Evolutionary conservation across 2,329 filamentous ascomycete species (phyloP).

Genomic region (Whalleya microplaca): DNA sequence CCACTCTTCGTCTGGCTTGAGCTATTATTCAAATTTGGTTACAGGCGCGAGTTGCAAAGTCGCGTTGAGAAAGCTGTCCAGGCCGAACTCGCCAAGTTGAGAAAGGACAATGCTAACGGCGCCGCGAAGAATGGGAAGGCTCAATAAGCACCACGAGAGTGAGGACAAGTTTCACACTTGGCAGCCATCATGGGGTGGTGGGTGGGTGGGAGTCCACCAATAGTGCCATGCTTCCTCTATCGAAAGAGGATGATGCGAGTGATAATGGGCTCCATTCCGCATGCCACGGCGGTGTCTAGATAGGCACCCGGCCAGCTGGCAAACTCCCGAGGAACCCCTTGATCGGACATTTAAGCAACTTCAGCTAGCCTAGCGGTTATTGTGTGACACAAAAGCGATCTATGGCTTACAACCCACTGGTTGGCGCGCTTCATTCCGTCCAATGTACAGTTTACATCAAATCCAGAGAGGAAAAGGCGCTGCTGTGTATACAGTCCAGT

Average conservation of each 20-base stretch:
- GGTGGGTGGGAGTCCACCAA: not conserved
- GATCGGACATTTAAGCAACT: not conserved
- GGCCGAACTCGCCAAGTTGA: conserved; percentile 77
- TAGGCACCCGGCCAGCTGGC: no score
- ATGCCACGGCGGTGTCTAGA: not conserved
- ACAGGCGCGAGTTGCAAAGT: conserved; percentile 82
- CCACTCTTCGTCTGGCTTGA: conserved; percentile 98
- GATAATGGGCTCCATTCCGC: not conserved
- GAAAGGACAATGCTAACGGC: conserved; percentile 54
- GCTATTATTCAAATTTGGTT: conserved; percentile 86
- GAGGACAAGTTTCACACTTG: not conserved
- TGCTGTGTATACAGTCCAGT: not conserved
- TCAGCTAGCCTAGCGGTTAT: not conserved
- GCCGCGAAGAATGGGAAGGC: conserved; percentile 54
- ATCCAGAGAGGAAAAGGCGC: not conserved
- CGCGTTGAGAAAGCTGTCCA: conserved; percentile 78
- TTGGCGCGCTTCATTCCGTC: not conserved
- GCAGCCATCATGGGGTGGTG: not conserved
- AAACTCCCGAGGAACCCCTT: not conserved
- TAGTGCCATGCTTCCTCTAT: not conserved
- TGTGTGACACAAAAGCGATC: not conserved
- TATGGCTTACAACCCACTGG: not conserved
- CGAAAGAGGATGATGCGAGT: not conserved
- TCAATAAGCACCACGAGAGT: conserved; percentile 40
- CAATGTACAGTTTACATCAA: not conserved